These are phyloP conservation scores for Paecilomyces dactylethromorphus DNA, from an alignment of 2,329 filamentous ascomycete species.

Conservation along the genomic window DNA sequence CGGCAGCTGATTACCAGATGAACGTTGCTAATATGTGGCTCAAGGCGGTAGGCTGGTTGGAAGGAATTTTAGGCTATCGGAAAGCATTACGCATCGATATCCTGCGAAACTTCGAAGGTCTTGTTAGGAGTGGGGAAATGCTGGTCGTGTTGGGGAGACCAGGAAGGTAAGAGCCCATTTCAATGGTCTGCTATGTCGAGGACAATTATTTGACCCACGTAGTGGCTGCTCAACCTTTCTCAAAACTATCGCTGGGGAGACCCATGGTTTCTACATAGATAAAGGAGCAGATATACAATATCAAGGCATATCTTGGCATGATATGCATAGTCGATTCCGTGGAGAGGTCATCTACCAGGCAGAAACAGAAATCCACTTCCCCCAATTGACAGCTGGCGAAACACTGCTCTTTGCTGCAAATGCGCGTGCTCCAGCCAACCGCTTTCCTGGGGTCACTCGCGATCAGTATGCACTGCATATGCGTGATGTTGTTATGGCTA, in stretches of 20 bases:
- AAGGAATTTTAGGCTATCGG: constrained; percentile 20
- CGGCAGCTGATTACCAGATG: constrained; percentile 64
- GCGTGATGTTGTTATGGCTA: constrained; percentile 41
- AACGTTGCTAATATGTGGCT: constrained; percentile 28
- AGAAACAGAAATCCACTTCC: constrained; percentile 79
- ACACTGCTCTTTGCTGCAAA: constrained; percentile 72
- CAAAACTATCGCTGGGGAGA: constrained; percentile 78
- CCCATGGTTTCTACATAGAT: constrained; percentile 70
- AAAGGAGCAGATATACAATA: constrained; percentile 72
- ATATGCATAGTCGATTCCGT: constrained; percentile 68
- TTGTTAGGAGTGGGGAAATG: constrained; percentile 52
- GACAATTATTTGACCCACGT: constrained; percentile 1
- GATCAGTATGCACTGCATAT: constrained; percentile 38
- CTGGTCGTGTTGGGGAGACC: constrained; percentile 44
- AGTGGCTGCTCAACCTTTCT: constrained; percentile 70
- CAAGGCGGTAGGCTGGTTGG: constrained; percentile 23
- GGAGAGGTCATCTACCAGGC: constrained; percentile 84
- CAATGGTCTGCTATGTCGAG: not conserved
- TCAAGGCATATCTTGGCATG: constrained; percentile 50
- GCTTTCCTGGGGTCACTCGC: constrained; percentile 33
- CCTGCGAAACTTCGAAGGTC: constrained; percentile 56
- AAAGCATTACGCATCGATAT: constrained; percentile 49
- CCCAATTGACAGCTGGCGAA: constrained; percentile 69
- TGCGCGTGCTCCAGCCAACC: constrained; percentile 47
- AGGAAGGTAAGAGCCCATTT: not conserved